phyloP scores from a whole-genome alignment of 2,329 filamentous ascomycete genomes.

The Botrytis tulipae region DNA sequence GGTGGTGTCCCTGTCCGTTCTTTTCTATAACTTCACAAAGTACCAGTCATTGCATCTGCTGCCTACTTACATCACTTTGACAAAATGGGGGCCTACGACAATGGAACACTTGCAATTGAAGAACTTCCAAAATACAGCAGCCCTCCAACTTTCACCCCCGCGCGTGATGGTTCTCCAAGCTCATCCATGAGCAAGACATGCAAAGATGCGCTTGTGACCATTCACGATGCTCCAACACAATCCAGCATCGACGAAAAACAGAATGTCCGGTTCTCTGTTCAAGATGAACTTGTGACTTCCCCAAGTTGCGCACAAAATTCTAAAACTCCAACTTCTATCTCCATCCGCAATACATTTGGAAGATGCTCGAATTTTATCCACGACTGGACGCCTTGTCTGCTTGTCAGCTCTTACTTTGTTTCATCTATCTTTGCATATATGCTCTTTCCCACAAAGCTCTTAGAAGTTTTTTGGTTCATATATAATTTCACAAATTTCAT shows the following conservation, averaged over 20 bases:
- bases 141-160: not conserved
- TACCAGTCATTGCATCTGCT: not conserved
- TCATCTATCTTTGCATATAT: conserved; percentile 45
- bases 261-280: not conserved
- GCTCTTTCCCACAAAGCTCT: conserved; percentile 40
- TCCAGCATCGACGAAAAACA: not conserved
- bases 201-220: conserved; percentile 2
- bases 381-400: conserved; percentile 44
- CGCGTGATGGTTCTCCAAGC: not conserved
- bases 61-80: not conserved
- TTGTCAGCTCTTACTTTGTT: conserved; percentile 43
- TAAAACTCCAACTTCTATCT: not conserved
- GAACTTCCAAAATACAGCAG: conserved; percentile 3
- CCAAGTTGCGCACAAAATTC: not conserved
- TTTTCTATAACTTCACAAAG: not conserved
- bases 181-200: not conserved
- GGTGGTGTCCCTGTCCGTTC: not conserved
- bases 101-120: not conserved
- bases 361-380: conserved; percentile 14
- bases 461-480: conserved; percentile 46
- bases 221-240: not conserved
- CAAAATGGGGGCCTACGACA: not conserved
- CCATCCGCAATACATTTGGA: conserved; percentile 2
- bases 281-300: not conserved
- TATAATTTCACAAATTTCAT: conserved; percentile 46